A percentile compares a stretch with the other conserved stretches of the same genome.
Conservation (phyloP, 2,329 filamentous ascomycete genomes). For the Paecilomyces variotii region DNA sequence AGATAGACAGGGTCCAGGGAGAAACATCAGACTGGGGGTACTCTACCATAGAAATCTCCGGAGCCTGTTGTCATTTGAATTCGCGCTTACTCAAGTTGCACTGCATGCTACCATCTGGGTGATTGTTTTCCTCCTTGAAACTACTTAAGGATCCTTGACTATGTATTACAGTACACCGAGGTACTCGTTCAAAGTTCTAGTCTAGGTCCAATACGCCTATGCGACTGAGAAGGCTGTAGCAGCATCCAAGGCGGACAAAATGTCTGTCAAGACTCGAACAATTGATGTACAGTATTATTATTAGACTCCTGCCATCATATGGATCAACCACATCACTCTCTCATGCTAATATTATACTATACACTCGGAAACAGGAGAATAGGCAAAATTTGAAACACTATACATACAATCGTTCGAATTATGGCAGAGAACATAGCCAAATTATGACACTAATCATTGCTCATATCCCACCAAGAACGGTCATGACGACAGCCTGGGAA, state of each 20-base stretch:
- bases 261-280: no score
- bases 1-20: background rate
- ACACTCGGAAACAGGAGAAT: background rate
- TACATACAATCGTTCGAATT: background rate
- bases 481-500: background rate
- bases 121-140: background rate
- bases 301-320: no score
- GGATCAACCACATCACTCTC: background rate
- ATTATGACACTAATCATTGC: background rate
- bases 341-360: background rate
- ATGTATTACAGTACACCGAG: no score
- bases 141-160: no score
- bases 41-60: background rate
- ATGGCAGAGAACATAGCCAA: background rate
- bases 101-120: background rate
- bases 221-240: no score
- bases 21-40: background rate
- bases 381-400: background rate
- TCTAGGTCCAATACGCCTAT: no score
- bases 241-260: no score
- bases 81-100: background rate
- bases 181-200: no score
- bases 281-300: no score
- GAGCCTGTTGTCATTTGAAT: background rate
- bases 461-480: background rate